A percentile compares a stretch with the other conserved stretches of the same genome.
Conservation (phyloP, 768 basidiomycete genomes). For the Tephrocybe sp. region DNA sequence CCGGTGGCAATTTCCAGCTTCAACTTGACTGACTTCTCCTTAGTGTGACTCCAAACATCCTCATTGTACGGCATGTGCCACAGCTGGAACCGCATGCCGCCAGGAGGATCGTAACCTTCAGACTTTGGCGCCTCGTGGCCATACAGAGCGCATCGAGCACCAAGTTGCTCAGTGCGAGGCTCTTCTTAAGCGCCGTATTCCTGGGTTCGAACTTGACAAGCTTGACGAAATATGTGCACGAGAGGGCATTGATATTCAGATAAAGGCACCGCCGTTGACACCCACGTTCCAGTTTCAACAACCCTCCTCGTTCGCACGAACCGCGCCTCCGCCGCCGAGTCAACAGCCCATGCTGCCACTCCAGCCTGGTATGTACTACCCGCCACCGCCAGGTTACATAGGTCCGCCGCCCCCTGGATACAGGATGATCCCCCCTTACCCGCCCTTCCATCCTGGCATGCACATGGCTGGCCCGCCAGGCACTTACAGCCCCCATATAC, state of each 20-base stretch:
- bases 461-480: slow-evolving; percentile 39
- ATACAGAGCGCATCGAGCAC: slow-evolving; percentile 80
- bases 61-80: slow-evolving; percentile 81
- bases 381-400: slow-evolving; percentile 36
- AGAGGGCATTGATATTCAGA: slow-evolving; percentile 61
- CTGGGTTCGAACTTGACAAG: slow-evolving; percentile 63
- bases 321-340: slow-evolving; percentile 30
- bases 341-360: slow-evolving; percentile 39
- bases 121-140: slow-evolving; percentile 81
- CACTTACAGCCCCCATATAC: slow-evolving; percentile 56
- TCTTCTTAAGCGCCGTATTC: slow-evolving; percentile 74
- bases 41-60: slow-evolving; percentile 93
- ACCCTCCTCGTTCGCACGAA: slow-evolving; percentile 25
- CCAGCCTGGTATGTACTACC: slow-evolving; percentile 36
- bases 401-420: slow-evolving; percentile 37
- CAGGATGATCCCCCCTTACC: slow-evolving; percentile 38
- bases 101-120: slow-evolving; percentile 89
- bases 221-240: slow-evolving; percentile 65
- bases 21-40: slow-evolving; percentile 27
- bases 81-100: slow-evolving; percentile 76
- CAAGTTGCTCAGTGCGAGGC: slow-evolving; percentile 78
- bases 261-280: slow-evolving; percentile 25
- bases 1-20: slow-evolving; percentile 83
- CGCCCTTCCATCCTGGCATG: slow-evolving; percentile 35
- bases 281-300: slow-evolving; percentile 35